These are phyloP conservation scores for Angophora floribunda DNA, from an alignment of 345 rosid genomes.

Conservation along the genomic window DNA sequence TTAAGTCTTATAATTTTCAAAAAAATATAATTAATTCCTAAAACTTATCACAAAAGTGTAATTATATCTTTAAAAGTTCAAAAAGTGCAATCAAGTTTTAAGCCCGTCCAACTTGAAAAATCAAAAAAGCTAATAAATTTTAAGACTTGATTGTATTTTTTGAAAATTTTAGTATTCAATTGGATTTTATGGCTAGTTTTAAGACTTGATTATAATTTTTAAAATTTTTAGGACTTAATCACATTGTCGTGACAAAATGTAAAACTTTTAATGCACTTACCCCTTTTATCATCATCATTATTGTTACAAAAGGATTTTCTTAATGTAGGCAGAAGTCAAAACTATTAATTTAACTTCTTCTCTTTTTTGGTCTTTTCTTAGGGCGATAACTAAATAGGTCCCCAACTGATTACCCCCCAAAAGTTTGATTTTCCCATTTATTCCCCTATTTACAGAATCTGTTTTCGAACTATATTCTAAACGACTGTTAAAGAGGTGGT, in stretches of 20 bases:
- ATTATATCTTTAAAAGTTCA: no score
- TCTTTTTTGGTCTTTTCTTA: not conserved
- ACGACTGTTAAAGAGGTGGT: not conserved
- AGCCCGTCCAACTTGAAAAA: rapidly evolving
- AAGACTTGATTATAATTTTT: no score
- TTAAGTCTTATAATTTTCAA: no score
- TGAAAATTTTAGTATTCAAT: no score
- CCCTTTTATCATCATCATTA: not conserved
- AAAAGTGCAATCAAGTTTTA: no score
- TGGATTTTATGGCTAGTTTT: no score
- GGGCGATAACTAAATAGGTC: not conserved
- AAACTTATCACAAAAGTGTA: no score
- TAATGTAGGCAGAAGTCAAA: not conserved
- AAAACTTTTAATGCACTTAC: no score
- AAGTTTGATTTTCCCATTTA: not conserved
- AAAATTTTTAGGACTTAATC: no score
- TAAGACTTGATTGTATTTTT: rapidly evolving
- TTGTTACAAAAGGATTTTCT: not conserved
- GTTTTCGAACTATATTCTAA: not conserved
- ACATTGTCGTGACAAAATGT: rapidly evolving
- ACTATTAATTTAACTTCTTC: not conserved
- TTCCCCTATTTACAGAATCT: not conserved
- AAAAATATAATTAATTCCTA: no score
- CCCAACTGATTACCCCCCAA: not conserved
- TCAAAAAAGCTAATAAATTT: rapidly evolving